Evolutionary conservation across 2,329 filamentous ascomycete genomes (phyloP).

Genomic region (Diplocarpon mali): DNA sequence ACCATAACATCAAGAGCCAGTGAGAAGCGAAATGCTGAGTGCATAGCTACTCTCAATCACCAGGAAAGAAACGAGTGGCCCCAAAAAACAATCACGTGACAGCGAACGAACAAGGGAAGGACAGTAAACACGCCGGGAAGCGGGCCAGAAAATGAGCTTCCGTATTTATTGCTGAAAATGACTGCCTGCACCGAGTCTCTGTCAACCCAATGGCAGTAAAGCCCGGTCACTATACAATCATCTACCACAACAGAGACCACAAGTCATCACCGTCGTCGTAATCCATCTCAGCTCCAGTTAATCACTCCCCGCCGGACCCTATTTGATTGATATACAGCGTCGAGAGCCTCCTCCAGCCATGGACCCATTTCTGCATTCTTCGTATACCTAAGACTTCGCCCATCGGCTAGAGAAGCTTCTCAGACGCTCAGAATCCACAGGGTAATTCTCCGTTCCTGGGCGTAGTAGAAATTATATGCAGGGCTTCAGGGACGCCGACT

Average conservation of each 20-base stretch:
- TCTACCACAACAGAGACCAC: slow-evolving; percentile 13
- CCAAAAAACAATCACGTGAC: neutral
- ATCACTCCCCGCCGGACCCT: slow-evolving; percentile 2
- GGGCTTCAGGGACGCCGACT: slow-evolving; percentile 21
- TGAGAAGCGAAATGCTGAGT: too few species aligned
- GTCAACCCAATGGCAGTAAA: slow-evolving; percentile 9
- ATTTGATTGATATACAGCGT: slow-evolving; percentile 21
- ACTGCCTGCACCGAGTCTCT: slow-evolving; percentile 7
- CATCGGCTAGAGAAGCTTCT: slow-evolving; percentile 1
- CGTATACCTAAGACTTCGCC: slow-evolving; percentile 14
- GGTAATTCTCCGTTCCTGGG: slow-evolving; percentile 8
- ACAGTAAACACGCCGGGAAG: neutral
- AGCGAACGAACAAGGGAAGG: neutral
- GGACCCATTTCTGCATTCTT: slow-evolving; percentile 10
- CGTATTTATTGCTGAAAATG: slow-evolving; percentile 24
- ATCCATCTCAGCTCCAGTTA: slow-evolving; percentile 1
- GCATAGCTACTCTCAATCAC: too few species aligned
- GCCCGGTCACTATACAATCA: slow-evolving; percentile 19
- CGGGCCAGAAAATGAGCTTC: slow-evolving; percentile 14
- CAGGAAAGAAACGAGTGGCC: too few species aligned
- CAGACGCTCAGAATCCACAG: slow-evolving; percentile 8
- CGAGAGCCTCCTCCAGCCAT: slow-evolving; percentile 7
- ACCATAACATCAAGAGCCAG: too few species aligned
- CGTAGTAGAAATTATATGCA: slow-evolving; percentile 24
- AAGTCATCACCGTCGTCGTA: slow-evolving; percentile 10